Conservation (phyloP, 345 rosid species). For the Hibiscus tridactylites region DNA sequence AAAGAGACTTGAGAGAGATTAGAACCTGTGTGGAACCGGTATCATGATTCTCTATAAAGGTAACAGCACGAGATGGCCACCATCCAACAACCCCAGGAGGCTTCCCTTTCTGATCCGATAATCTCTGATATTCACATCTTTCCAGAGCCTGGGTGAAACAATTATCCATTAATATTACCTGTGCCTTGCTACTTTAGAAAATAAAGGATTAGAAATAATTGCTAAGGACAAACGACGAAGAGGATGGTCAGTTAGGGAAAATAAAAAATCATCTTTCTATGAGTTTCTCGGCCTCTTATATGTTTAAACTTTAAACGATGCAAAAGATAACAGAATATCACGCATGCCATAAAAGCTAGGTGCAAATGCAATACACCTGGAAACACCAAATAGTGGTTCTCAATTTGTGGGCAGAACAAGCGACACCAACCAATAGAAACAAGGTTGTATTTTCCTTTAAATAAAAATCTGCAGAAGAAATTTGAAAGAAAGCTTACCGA, state of each 20-base stretch:
- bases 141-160: conserved; percentile 52
- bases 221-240: not conserved
- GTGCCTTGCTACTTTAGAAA: not conserved
- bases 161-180: not conserved
- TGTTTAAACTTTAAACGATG: not conserved
- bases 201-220: not conserved
- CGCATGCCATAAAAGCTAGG: not conserved
- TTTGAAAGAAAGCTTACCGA: conserved; percentile 37
- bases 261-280: not conserved
- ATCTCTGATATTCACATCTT: conserved; percentile 89
- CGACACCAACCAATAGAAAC: not conserved
- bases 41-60: conserved; percentile 93
- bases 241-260: not conserved
- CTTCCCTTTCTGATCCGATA: conserved; percentile 79
- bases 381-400: not conserved
- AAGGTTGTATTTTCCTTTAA: not conserved
- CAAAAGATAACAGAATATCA: not conserved
- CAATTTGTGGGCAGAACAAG: not conserved
- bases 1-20: conserved; percentile 2
- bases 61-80: conserved; percentile 99
- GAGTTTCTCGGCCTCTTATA: not conserved
- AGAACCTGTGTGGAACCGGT: conserved; percentile 96
- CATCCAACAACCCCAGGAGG: conserved; percentile 98
- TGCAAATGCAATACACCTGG: not conserved
- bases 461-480: too few species aligned